Conservation (phyloP, 805 yeast genomes). For the Sugiyamaella marilandica region DNA sequence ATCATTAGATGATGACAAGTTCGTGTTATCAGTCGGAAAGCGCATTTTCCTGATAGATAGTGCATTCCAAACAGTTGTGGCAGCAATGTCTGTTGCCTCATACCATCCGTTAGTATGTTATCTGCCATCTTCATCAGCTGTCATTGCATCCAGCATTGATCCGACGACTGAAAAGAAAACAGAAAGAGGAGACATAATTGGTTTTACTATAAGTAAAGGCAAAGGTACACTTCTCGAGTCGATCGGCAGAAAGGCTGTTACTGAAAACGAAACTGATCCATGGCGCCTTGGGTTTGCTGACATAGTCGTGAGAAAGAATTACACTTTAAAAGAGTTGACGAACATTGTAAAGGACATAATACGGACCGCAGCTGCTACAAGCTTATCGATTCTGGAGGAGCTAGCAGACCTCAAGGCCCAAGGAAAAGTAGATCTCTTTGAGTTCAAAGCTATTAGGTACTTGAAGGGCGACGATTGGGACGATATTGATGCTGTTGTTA, state of each 20-base stretch:
- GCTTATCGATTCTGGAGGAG: constrained; percentile 21
- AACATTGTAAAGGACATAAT: constrained; percentile 20
- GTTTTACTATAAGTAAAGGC: constrained; percentile 52
- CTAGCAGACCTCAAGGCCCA: constrained; percentile 32
- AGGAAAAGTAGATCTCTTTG: constrained; percentile 26
- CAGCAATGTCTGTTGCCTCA: not conserved
- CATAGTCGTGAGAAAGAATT: constrained; percentile 16
- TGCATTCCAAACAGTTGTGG: constrained; percentile 27
- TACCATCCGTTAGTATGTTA: not conserved
- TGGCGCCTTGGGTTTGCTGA: constrained; percentile 19
- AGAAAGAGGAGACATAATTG: constrained; percentile 26
- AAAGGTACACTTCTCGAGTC: constrained; percentile 64
- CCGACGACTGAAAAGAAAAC: constrained; percentile 2
- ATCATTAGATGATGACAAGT: constrained; percentile 28
- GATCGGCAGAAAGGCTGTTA: constrained; percentile 54
- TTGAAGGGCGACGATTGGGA: constrained; percentile 24
- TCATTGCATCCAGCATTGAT: not conserved
- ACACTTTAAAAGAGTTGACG: constrained; percentile 12
- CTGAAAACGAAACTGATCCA: constrained; percentile 13
- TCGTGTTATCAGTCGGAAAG: constrained; percentile 24
- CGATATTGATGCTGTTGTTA: constrained; percentile 9
- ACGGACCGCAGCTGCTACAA: constrained; percentile 23
- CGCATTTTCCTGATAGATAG: constrained; percentile 38
- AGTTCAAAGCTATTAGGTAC: constrained; percentile 16
- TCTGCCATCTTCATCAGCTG: not conserved